Percentiles rank a stretch among this genome's conserved stretches.
These are phyloP conservation scores for Boechera retrofracta DNA, from an alignment of 345 rosid genomes.

Conservation along the genomic window DNA sequence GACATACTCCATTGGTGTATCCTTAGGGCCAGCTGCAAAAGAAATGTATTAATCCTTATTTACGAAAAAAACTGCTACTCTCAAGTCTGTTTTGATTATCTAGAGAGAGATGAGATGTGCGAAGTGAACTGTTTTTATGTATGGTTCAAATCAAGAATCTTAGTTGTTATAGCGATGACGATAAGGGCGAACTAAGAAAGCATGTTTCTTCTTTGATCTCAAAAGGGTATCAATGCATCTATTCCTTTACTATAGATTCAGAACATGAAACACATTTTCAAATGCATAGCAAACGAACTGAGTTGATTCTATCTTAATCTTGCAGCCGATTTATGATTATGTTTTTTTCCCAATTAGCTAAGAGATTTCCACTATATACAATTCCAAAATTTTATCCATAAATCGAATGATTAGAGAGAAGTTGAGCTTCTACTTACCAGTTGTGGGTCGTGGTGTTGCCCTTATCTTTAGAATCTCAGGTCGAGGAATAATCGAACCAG, in stretches of 20 bases:
- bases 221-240: neutral
- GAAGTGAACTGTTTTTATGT: neutral
- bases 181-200: neutral
- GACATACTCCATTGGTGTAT: constrained; percentile 80
- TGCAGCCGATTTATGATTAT: neutral
- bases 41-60: neutral
- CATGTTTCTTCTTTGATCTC: neutral
- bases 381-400: neutral
- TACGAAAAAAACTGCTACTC: neutral
- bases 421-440: constrained; percentile 51
- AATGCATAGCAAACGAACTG: neutral
- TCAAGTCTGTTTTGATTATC: neutral
- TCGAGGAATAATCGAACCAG: constrained; percentile 88
- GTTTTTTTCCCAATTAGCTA: neutral
- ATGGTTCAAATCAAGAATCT: neutral
- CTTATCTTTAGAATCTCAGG: constrained; percentile 94
- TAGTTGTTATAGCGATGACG: neutral
- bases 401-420: neutral
- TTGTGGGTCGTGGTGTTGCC: constrained; percentile 84
- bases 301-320: constrained; percentile 12
- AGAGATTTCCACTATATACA: neutral
- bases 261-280: constrained; percentile 2
- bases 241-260: neutral
- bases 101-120: neutral
- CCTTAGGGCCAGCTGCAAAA: constrained; percentile 87